Conservation (phyloP, 495 filamentous ascomycete species). For the Amphirosellinia nigrospora region DNA sequence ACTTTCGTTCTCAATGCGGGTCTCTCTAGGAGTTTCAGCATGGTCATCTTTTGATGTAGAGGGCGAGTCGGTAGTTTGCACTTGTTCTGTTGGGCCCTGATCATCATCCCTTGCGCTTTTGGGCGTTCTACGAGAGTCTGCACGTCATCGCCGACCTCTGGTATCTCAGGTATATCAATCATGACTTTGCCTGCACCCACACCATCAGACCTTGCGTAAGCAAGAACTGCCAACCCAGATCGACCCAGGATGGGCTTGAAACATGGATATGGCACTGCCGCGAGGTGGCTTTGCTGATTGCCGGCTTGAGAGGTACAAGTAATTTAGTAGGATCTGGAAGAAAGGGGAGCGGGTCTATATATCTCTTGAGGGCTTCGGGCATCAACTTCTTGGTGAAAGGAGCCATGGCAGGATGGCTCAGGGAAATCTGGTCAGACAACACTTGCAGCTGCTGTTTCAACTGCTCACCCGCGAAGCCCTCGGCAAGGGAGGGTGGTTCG, state of each 20-base stretch:
- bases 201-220: slow-evolving; percentile 39
- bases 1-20: slow-evolving; percentile 25
- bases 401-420: slow-evolving; percentile 70
- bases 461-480: slow-evolving; percentile 81
- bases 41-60: slow-evolving; percentile 34
- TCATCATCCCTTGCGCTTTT: slow-evolving; percentile 27
- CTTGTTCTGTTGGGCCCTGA: background rate
- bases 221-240: slow-evolving; percentile 48
- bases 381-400: slow-evolving; percentile 67
- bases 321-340: slow-evolving; percentile 62
- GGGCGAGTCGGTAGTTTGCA: slow-evolving; percentile 17
- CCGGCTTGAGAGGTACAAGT: slow-evolving; percentile 33
- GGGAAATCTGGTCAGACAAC: slow-evolving; percentile 74
- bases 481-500: slow-evolving; percentile 81
- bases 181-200: slow-evolving; percentile 17
- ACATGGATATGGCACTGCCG: slow-evolving; percentile 55
- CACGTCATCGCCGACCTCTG: slow-evolving; percentile 42
- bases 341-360: slow-evolving; percentile 79
- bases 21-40: slow-evolving; percentile 33
- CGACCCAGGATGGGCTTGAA: slow-evolving; percentile 47
- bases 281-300: slow-evolving; percentile 57
- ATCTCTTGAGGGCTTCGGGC: slow-evolving; percentile 65
- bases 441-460: slow-evolving; percentile 69
- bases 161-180: slow-evolving; percentile 39
- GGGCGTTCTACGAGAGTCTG: slow-evolving; percentile 47